These are phyloP conservation scores for Pelargonium citronellum DNA, from an alignment of 441 rosid species.

Conservation along the genomic window DNA sequence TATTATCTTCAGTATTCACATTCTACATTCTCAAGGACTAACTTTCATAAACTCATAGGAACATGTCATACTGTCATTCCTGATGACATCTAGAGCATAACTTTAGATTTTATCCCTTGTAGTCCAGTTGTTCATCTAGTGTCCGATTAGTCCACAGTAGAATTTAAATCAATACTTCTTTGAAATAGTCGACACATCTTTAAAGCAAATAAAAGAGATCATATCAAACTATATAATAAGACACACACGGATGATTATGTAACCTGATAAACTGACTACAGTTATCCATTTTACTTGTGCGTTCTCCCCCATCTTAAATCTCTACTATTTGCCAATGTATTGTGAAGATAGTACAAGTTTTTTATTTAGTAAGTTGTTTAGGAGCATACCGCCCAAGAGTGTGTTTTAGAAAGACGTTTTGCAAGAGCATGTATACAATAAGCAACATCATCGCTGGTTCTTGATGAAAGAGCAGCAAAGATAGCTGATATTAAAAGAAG, in stretches of 20 bases:
- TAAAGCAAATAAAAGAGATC: background rate
- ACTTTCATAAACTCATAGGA: background rate
- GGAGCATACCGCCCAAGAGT: conserved; percentile 34
- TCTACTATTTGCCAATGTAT: conserved; percentile 1
- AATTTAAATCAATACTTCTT: background rate
- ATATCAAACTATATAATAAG: background rate
- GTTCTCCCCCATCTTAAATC: background rate
- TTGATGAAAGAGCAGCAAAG: conserved; percentile 31
- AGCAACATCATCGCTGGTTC: conserved; percentile 28
- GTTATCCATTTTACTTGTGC: background rate
- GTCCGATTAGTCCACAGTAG: background rate
- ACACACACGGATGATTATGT: background rate
- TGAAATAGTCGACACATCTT: background rate
- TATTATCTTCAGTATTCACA: background rate
- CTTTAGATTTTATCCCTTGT: background rate
- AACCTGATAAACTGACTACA: background rate
- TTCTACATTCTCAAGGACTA: background rate
- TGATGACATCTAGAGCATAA: background rate
- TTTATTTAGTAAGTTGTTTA: conserved; percentile 4
- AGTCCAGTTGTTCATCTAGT: background rate
- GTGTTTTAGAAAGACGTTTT: conserved; percentile 42
- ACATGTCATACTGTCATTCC: background rate
- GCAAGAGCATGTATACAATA: conserved; percentile 33
- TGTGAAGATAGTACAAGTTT: background rate
- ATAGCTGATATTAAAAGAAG: conserved; percentile 29